Percentiles rank a stretch among this genome's conserved stretches.
Conservation (phyloP, 2,329 filamentous ascomycete species). For the Periconia digitata region DNA sequence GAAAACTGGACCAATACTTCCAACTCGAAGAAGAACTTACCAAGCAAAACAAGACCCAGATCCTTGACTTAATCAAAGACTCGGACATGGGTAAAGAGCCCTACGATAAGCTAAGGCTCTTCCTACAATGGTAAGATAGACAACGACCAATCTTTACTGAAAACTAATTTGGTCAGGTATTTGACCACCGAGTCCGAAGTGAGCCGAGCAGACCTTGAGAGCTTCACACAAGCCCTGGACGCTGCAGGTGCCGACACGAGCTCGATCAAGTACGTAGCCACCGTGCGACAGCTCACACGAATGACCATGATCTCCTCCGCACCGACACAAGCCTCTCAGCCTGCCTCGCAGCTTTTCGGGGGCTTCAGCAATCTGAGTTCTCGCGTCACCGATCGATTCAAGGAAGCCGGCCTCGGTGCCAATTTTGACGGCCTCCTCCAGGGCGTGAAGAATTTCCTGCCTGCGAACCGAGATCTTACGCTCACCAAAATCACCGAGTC, state of each 20-base stretch:
- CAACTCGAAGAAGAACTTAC: conserved; percentile 90
- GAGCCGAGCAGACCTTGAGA: conserved; percentile 76
- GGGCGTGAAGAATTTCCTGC: conserved; percentile 97
- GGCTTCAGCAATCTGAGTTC: conserved; percentile 91
- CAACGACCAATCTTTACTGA: not conserved
- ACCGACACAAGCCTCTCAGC: conserved; percentile 64
- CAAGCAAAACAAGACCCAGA: conserved; percentile 87
- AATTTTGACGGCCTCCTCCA: conserved; percentile 95
- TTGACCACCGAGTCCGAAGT: conserved; percentile 90
- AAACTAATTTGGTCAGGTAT: conserved; percentile 22
- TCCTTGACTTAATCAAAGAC: conserved; percentile 84
- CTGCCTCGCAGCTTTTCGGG: conserved; percentile 79
- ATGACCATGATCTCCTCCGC: conserved; percentile 98
- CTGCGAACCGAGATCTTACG: conserved; percentile 90
- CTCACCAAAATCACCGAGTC: conserved; percentile 98
- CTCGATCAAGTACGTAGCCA: conserved; percentile 75
- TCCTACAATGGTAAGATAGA: conserved; percentile 76
- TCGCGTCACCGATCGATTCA: conserved; percentile 88
- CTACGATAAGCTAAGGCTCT: conserved; percentile 85
- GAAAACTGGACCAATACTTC: conserved; percentile 95
- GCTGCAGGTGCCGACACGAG: conserved; percentile 74
- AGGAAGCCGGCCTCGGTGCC: conserved; percentile 80
- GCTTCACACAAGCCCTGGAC: conserved; percentile 82
- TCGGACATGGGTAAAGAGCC: conserved; percentile 79
- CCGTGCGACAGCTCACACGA: conserved; percentile 88